Evolutionary conservation across 2,329 filamentous ascomycete species (phyloP).

Genomic region (Phialophora verrucosa): DNA sequence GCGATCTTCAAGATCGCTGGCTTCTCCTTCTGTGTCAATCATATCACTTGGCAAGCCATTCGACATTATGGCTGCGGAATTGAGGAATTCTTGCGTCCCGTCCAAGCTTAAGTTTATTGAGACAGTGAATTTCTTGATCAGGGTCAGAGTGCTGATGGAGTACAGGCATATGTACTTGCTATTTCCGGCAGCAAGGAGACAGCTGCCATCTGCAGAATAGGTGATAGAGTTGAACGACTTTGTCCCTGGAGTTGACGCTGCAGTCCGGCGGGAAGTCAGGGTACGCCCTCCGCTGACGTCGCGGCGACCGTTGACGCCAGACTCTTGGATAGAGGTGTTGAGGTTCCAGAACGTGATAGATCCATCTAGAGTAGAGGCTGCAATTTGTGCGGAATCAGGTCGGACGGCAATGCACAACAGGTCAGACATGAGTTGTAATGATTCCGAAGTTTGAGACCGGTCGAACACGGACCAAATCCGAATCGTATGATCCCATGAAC

Average conservation of each 20-base stretch:
- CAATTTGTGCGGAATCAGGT: constrained; percentile 88
- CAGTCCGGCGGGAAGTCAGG: constrained; percentile 83
- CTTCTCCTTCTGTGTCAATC: constrained; percentile 87
- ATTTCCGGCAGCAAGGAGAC: constrained; percentile 87
- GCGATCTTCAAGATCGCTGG: constrained; percentile 85
- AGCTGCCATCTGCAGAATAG: constrained; percentile 91
- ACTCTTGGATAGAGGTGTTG: constrained; percentile 82
- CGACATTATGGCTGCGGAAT: constrained; percentile 89
- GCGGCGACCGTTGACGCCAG: constrained; percentile 84
- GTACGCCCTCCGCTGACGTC: constrained; percentile 94
- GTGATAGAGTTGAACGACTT: constrained; percentile 87
- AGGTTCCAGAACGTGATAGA: constrained; percentile 96
- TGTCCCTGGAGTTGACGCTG: constrained; percentile 86
- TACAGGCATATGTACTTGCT: constrained; percentile 99
- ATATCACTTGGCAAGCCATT: constrained; percentile 76
- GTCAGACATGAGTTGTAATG: constrained; percentile 88
- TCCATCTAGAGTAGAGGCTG: constrained; percentile 89
- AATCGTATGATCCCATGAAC: constrained; percentile 95
- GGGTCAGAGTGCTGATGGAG: constrained; percentile 87
- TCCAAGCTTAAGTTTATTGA: constrained; percentile 94
- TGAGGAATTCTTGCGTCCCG: constrained; percentile 95
- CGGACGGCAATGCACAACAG: constrained; percentile 84
- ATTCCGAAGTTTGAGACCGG: constrained; percentile 92
- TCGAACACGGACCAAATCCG: constrained; percentile 96
- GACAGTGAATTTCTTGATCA: constrained; percentile 94